These are phyloP conservation scores for Ochetophila trinervis DNA, from an alignment of 306 rosid species.

Conservation along the genomic window DNA sequence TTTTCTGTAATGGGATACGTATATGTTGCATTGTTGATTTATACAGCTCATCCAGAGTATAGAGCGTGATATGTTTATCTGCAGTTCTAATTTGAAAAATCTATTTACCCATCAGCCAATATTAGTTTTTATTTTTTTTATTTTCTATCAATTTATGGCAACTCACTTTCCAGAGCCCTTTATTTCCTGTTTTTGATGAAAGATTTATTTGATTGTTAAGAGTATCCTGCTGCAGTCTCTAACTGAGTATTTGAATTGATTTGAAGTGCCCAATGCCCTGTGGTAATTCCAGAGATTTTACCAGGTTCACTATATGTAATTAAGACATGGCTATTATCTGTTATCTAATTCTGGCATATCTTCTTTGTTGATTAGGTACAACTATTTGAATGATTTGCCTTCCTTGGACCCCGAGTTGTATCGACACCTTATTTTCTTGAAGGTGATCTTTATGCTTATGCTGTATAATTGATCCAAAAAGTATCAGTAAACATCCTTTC, in stretches of 20 bases:
- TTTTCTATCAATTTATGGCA: background rate
- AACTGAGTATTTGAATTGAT: background rate
- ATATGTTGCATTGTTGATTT: too few relatives aligned
- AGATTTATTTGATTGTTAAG: background rate
- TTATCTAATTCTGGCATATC: background rate
- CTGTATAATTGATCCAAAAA: background rate
- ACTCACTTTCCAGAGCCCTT: background rate
- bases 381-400: constrained; percentile 94
- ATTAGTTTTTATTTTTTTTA: too few relatives aligned
- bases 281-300: background rate
- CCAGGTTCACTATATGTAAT: too few relatives aligned
- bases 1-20: too few relatives aligned
- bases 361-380: constrained; percentile 53
- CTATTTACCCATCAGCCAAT: too few relatives aligned
- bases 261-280: background rate
- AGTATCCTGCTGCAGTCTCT: too few relatives aligned
- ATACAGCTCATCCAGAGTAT: too few relatives aligned
- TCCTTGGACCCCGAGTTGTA: constrained; percentile 94
- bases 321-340: background rate
- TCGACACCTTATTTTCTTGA: constrained; percentile 93
- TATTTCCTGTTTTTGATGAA: background rate
- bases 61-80: too few relatives aligned
- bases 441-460: constrained; percentile 40
- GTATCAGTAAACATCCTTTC: background rate
- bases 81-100: too few relatives aligned